phyloP scores from a whole-genome alignment of 2,329 filamentous ascomycete genomes.

The Microascus cirrosus region DNA sequence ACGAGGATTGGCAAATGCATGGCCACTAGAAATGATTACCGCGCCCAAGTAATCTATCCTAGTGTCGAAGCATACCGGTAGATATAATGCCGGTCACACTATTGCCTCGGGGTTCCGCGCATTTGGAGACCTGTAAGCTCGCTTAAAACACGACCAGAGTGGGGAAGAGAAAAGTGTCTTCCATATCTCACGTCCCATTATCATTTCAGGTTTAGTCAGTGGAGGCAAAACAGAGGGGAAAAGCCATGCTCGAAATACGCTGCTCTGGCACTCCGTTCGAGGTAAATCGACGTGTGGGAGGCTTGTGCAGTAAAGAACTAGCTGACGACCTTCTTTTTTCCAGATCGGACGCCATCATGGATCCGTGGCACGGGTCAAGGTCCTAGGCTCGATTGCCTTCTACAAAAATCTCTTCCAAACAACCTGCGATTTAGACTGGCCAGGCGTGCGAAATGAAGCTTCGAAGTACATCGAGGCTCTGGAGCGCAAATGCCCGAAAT shows the following conservation, averaged over 20 bases:
- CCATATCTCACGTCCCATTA: too few relatives aligned
- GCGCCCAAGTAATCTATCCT: not conserved
- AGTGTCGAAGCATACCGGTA: not conserved
- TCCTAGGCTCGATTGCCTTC: constrained; percentile 21
- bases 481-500: not conserved
- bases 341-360: constrained; percentile 25
- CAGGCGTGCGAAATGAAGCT: not conserved
- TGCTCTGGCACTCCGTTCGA: not conserved
- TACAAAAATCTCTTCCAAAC: constrained; percentile 21
- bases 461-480: not conserved
- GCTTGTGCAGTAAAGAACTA: not conserved
- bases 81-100: not conserved
- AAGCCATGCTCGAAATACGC: not conserved
- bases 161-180: too few relatives aligned
- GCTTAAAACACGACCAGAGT: not conserved
- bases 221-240: not conserved
- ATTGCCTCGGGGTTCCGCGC: not conserved
- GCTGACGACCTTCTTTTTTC: not conserved
- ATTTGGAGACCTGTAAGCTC: not conserved
- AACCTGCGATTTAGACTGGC: constrained; percentile 20
- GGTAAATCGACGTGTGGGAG: too few relatives aligned
- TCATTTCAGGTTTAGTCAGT: too few relatives aligned
- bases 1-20: not conserved
- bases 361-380: constrained; percentile 14
- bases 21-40: not conserved